Base-by-base conservation (phyloP, 2,329 filamentous ascomycete species). In the Colletotrichum simmondsii region DNA sequence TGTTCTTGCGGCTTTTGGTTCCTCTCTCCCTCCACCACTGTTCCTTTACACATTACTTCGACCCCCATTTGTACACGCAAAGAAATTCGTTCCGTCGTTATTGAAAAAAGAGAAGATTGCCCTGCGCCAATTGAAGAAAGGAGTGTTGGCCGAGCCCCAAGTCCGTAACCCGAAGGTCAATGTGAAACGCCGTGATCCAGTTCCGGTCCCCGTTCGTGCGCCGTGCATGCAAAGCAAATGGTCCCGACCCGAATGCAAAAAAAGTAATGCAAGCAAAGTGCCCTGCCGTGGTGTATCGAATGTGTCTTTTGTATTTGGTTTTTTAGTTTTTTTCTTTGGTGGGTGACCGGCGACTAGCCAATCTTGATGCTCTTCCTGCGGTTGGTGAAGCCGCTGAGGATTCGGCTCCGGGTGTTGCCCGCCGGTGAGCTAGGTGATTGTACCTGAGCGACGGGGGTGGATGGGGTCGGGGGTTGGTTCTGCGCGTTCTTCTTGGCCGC, bases 401-500 rank as follows among this genome's bases (percentile, higher is more conserved):
- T 74, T 22, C 81, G 78, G 71, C 78, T 82, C 76, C 68, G 66
- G 24, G 71, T 71, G 54, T 78, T 81, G 54, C 75, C 67, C 14
- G 75, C 57, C 26, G 77, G 63, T 26, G 75, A 75, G 75, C 77
- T 67, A 70, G 79, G 54, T 68, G 78, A 72, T 75, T 79, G 59
- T 2, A 49, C 42, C 7, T 19, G 42, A 78, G 78, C 59, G 78
- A 78, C 73, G 76, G 75, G 65, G 76, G 80, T 77, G 10, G 63
- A 67, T 5, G 77, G 76, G n/a, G 75, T 75, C 4, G 65, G 53
- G 26, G 61, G 72, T 14, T 56, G 59, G 26, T 54, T 71, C 24
- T 78, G 77, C 10, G 82, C 81, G 71, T 83, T 86, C 78, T 84
- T 85, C 78, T 84, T 84, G 49, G 86, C 83, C 0, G 81, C 79